Percentiles rank a stretch among this genome's conserved stretches.
phyloP scores from a whole-genome alignment of 805 yeast genomes.

The Myxozyma kluyveri region DNA sequence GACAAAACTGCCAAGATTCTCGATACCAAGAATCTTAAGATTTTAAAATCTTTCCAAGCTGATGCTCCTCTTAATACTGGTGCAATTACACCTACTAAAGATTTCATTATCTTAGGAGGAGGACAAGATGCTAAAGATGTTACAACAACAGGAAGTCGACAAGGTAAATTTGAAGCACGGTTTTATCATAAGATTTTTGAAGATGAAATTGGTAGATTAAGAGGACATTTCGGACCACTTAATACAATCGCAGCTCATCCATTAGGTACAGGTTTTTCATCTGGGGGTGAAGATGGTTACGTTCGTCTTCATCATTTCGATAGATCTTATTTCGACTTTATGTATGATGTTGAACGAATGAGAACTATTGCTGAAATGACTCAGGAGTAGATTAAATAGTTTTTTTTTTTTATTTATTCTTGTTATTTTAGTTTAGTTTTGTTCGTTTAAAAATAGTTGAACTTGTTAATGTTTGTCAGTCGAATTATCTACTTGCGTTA shows the following conservation, averaged over 20 bases:
- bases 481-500: too few relatives aligned
- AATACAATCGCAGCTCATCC: conserved; percentile 94
- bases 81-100: conserved; percentile 87
- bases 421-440: background rate
- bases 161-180: conserved; percentile 96
- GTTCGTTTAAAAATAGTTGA: too few relatives aligned
- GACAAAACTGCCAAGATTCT: conserved; percentile 80
- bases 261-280: conserved; percentile 86
- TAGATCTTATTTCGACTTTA: conserved; percentile 84
- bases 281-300: conserved; percentile 98
- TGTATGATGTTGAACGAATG: conserved; percentile 30
- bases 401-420: background rate
- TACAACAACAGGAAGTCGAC: conserved; percentile 89
- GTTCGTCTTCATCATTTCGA: conserved; percentile 93
- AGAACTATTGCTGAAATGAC: conserved; percentile 2
- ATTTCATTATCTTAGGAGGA: conserved; percentile 92
- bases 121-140: conserved; percentile 99
- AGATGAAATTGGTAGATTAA: conserved; percentile 95
- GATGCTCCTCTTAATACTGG: conserved; percentile 97
- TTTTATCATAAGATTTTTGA: conserved; percentile 91
- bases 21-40: conserved; percentile 70
- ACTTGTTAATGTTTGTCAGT: too few relatives aligned
- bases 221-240: conserved; percentile 98
- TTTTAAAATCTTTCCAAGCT: conserved; percentile 71
- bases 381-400: conserved; percentile 3